Conservation (phyloP, 768 basidiomycete species). For the Mycena vulgaris region DNA sequence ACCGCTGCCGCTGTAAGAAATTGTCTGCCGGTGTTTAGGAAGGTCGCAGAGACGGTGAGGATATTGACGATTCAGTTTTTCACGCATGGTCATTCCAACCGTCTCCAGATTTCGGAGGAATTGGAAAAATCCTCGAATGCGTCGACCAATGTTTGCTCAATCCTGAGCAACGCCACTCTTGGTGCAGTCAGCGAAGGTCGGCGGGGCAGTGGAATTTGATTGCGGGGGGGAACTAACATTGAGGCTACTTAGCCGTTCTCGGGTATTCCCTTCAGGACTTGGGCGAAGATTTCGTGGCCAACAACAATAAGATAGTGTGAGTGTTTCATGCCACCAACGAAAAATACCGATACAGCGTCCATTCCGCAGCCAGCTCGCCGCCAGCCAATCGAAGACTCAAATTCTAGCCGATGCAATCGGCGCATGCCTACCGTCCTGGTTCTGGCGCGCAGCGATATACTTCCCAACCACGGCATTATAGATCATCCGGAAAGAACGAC, state of each 20-base stretch:
- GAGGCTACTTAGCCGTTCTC: too few relatives aligned
- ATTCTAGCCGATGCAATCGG: conserved; percentile 9
- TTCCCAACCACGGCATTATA: conserved; percentile 3
- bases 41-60: neutral
- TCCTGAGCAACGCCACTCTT: neutral
- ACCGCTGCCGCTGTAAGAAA: conserved; percentile 5
- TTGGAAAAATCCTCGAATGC: neutral
- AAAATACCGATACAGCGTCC: too few relatives aligned
- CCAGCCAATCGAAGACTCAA: neutral
- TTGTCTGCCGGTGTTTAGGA: neutral
- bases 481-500: neutral
- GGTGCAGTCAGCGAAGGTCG: conserved; percentile 4
- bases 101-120: neutral
- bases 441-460: conserved; percentile 2
- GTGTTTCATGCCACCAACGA: too few relatives aligned
- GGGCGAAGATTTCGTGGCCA: too few relatives aligned
- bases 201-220: too few relatives aligned
- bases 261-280: too few relatives aligned
- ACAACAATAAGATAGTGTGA: too few relatives aligned
- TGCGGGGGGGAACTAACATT: too few relatives aligned
- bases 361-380: neutral
- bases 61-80: too few relatives aligned
- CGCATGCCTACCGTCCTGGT: neutral
- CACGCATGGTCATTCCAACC: too few relatives aligned
- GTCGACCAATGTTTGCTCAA: neutral